These are phyloP conservation scores for Lepiota venenata DNA, from an alignment of 768 basidiomycete genomes.

Conservation along the genomic window DNA sequence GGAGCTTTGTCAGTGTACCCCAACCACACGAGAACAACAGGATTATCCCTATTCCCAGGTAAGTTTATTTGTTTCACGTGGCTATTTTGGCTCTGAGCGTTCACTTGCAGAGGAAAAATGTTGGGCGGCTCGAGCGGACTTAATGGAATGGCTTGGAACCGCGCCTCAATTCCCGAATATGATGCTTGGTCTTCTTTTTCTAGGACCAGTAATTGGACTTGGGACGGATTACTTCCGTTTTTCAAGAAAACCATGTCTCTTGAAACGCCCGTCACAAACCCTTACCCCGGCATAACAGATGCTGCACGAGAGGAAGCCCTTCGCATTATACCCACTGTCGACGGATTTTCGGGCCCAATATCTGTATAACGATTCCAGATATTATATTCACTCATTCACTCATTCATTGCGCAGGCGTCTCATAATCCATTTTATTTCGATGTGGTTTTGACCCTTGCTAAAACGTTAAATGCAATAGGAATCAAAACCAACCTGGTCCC, in stretches of 20 bases:
- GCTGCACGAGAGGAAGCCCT: neutral
- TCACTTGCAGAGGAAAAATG: neutral
- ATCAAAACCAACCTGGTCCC: neutral
- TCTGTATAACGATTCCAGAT: no score
- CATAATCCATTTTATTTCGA: neutral
- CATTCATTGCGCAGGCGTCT: neutral
- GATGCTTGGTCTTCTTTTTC: neutral
- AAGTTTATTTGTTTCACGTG: neutral
- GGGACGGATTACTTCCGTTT: neutral
- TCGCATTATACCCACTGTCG: neutral
- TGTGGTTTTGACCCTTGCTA: neutral
- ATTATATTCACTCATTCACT: no score
- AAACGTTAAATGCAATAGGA: neutral
- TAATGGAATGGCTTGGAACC: neutral
- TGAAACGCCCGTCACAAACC: neutral
- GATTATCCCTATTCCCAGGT: neutral
- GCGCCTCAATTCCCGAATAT: neutral
- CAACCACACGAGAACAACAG: neutral
- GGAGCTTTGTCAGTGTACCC: neutral
- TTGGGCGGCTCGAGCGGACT: neutral
- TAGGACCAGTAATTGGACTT: neutral
- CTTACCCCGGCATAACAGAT: neutral
- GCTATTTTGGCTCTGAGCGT: neutral
- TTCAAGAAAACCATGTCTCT: neutral
- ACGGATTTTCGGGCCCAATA: neutral